phyloP scores from a whole-genome alignment of 768 basidiomycete genomes.

The Tulasnella sp. region DNA sequence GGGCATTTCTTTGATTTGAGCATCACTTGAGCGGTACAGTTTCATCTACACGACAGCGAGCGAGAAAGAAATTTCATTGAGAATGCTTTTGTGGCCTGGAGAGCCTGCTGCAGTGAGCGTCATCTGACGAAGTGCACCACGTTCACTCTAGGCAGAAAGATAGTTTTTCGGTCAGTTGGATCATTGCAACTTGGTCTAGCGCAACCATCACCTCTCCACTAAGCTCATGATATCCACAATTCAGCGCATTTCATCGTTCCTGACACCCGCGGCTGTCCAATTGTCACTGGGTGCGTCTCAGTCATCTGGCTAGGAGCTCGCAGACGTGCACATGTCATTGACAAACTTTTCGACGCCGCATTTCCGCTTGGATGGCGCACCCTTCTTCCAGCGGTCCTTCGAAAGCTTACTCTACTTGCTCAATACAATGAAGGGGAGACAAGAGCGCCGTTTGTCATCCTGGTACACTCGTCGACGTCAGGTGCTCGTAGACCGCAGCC shows the following conservation, averaged over 20 bases:
- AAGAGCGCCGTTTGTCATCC: background rate
- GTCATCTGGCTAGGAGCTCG: background rate
- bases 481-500: background rate
- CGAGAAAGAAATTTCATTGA: too few relatives aligned
- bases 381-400: background rate
- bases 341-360: background rate
- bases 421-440: background rate
- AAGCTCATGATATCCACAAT: background rate
- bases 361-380: background rate
- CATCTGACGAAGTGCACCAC: background rate
- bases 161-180: background rate
- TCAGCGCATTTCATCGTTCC: background rate
- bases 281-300: background rate
- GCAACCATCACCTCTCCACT: background rate
- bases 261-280: background rate
- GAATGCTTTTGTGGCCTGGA: too few relatives aligned
- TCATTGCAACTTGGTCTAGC: background rate
- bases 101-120: too few relatives aligned
- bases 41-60: too few relatives aligned
- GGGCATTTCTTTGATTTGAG: too few relatives aligned
- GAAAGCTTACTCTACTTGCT: background rate
- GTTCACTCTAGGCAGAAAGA: background rate
- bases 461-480: background rate
- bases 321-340: background rate
- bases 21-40: too few relatives aligned